Conservation (phyloP, 495 filamentous ascomycete species). For the Beverwykella pulmonaria region DNA sequence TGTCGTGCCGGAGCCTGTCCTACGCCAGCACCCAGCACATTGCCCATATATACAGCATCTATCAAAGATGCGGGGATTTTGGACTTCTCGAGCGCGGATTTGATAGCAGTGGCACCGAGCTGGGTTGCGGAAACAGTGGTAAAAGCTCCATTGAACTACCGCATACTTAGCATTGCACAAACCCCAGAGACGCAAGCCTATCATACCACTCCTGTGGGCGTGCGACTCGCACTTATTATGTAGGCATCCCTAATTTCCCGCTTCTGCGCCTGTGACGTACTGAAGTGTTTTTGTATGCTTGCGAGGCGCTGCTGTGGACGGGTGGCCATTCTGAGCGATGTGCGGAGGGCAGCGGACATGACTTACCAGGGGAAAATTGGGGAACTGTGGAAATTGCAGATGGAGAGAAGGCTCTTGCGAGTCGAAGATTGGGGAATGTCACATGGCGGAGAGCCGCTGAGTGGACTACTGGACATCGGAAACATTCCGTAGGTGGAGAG, state of each 20-base stretch:
- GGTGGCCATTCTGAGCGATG: conserved; percentile 29
- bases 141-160: conserved; percentile 89
- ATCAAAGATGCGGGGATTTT: conserved; percentile 74
- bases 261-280: conserved; percentile 22
- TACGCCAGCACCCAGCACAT: conserved; percentile 81
- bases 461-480: conserved; percentile 10
- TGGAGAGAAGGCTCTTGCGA: conserved; percentile 12
- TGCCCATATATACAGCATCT: conserved; percentile 93
- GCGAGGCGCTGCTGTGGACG: conserved; percentile 35
- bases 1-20: conserved; percentile 93
- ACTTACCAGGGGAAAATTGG: not conserved
- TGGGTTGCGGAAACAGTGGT: conserved; percentile 77
- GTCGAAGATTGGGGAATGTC: conserved; percentile 11
- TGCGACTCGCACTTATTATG: conserved; percentile 84
- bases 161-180: conserved; percentile 10
- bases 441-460: conserved; percentile 29
- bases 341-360: conserved; percentile 23
- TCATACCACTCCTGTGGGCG: conserved; percentile 80
- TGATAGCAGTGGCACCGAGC: conserved; percentile 86
- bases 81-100: conserved; percentile 81
- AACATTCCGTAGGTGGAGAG: conserved; percentile 5
- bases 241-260: conserved; percentile 86
- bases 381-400: not conserved
- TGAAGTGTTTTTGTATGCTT: conserved; percentile 33
- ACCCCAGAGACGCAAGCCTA: not conserved